These are phyloP conservation scores for Globisporangium rhizosaccharum DNA, from an alignment of 352 stramenopile species.

Conservation along the genomic window DNA sequence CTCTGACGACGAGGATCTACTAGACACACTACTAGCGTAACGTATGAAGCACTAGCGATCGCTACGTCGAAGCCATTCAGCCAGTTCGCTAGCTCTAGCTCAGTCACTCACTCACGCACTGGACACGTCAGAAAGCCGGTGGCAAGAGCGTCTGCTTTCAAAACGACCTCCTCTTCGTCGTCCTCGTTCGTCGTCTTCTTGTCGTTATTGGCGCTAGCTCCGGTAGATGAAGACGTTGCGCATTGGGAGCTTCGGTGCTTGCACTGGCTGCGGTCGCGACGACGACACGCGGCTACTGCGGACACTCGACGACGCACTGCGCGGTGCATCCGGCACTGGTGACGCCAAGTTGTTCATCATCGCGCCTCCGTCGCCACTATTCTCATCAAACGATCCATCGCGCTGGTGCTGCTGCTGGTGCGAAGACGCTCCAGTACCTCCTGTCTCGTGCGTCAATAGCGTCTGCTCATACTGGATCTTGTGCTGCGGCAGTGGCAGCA, in stretches of 20 bases:
- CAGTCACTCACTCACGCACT: no score
- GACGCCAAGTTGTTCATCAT: background rate
- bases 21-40: conserved; percentile 5
- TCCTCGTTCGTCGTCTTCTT: no score
- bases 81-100: no score
- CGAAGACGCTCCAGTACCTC: no score
- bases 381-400: conserved; percentile 1
- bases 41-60: background rate
- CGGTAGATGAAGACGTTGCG: conserved; percentile 20
- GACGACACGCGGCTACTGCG: conserved; percentile 9
- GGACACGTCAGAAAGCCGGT: no score
- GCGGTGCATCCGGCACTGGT: conserved; percentile 1
- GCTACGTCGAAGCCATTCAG: background rate
- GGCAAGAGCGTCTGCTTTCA: no score
- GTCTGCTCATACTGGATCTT: conserved; percentile 9
- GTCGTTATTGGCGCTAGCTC: conserved; percentile 1
- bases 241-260: conserved; percentile 11
- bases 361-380: background rate
- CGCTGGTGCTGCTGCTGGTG: background rate
- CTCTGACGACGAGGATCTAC: conserved; percentile 6
- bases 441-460: background rate
- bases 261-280: conserved; percentile 4
- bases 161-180: background rate
- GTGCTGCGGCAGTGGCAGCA: conserved; percentile 3
- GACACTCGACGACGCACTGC: conserved; percentile 9